Conservation (phyloP, 495 filamentous ascomycete species). For the Pyrenopolyporus hunteri region DNA sequence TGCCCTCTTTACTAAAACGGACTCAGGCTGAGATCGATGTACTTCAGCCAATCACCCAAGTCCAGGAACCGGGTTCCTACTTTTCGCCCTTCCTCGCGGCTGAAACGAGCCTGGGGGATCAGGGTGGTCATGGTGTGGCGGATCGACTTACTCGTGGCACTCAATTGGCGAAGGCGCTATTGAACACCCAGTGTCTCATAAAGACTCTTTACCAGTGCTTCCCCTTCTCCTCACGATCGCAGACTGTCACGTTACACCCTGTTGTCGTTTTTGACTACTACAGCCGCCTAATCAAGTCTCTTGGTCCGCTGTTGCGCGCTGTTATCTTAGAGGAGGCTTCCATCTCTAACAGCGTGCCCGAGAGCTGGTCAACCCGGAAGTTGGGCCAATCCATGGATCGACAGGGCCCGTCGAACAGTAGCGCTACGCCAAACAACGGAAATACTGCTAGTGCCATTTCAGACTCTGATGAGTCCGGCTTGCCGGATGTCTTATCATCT, state of each 20-base stretch:
- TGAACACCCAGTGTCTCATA: constrained; percentile 73
- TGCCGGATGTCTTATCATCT: constrained; percentile 32
- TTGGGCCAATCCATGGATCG: constrained; percentile 14
- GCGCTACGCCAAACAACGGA: constrained; percentile 1
- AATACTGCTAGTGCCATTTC: background rate
- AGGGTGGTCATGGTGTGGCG: constrained; percentile 41
- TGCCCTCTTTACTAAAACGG: constrained; percentile 79
- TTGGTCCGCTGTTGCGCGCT: constrained; percentile 77
- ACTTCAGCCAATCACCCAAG: constrained; percentile 67
- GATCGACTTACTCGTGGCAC: constrained; percentile 66
- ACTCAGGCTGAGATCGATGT: constrained; percentile 70
- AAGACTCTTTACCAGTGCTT: constrained; percentile 76
- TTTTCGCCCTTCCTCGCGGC: constrained; percentile 66
- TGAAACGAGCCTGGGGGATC: constrained; percentile 32
- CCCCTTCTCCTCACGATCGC: constrained; percentile 60
- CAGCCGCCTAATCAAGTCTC: constrained; percentile 64
- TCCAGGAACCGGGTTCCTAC: constrained; percentile 47
- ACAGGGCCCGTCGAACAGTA: constrained; percentile 10
- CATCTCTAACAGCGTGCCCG: constrained; percentile 55
- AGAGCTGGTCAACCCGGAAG: constrained; percentile 48
- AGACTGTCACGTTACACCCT: constrained; percentile 60
- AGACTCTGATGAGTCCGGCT: constrained; percentile 31
- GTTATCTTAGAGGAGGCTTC: constrained; percentile 84
- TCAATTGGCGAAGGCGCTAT: constrained; percentile 73
- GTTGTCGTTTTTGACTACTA: constrained; percentile 86